A percentile compares a stretch with the other conserved stretches of the same genome.
phyloP scores from a whole-genome alignment of 164 flowering plant species.

The Stephania cephalantha region DNA sequence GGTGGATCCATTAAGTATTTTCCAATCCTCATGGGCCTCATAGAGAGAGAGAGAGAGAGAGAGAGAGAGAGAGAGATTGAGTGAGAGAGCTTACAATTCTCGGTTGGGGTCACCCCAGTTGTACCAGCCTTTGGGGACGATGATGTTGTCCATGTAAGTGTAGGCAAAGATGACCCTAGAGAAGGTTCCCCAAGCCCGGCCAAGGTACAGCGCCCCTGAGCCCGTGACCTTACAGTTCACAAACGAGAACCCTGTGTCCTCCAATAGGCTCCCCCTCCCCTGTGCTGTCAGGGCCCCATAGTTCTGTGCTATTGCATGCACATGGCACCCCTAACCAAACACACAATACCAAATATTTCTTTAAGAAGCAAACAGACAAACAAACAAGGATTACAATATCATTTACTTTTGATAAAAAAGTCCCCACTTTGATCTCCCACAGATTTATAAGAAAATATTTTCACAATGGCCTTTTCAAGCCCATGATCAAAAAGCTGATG shows the following conservation, averaged over 20 bases:
- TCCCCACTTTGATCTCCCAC: neutral
- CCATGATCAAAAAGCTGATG: neutral
- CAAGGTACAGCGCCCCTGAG: conserved; percentile 86
- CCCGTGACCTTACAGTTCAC: conserved; percentile 95
- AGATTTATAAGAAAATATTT: too few relatives aligned
- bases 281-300: conserved; percentile 93
- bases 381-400: too few relatives aligned
- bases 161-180: conserved; percentile 91
- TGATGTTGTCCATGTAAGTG: conserved; percentile 92
- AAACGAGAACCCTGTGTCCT: conserved; percentile 94
- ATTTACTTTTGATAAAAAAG: neutral
- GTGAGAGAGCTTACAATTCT: conserved; percentile 44
- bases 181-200: conserved; percentile 98
- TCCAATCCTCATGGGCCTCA: too few relatives aligned
- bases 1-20: too few relatives aligned
- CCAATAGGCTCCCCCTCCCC: conserved; percentile 60
- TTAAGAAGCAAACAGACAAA: neutral
- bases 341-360: neutral
- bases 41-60: neutral
- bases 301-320: conserved; percentile 78
- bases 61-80: neutral
- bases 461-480: neutral
- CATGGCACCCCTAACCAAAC: conserved; percentile 66
- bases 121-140: conserved; percentile 91
- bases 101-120: conserved; percentile 97